Evolutionary conservation across 768 basidiomycete species (phyloP).

Genomic region (button mushroom (Agaricus bisporus)): DNA sequence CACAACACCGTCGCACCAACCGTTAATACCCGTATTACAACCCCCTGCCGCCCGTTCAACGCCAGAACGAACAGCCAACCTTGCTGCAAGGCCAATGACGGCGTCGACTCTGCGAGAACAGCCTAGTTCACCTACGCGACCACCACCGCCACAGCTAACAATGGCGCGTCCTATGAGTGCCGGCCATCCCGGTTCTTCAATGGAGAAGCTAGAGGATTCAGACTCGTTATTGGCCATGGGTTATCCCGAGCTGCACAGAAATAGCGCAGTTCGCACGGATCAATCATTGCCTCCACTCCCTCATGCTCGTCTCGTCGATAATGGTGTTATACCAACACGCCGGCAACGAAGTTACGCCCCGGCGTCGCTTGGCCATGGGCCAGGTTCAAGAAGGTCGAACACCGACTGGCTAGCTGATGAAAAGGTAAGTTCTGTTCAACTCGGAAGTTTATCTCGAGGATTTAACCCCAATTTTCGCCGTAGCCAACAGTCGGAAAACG

Average conservation of each 20-base stretch:
- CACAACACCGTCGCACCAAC: not conserved
- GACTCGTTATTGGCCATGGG: constrained; percentile 8
- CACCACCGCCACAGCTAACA: not conserved
- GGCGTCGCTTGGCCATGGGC: constrained; percentile 10
- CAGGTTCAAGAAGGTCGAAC: constrained; percentile 19
- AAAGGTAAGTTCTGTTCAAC: constrained; percentile 15
- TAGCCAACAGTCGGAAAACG: constrained; percentile 43
- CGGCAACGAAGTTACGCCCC: constrained; percentile 15
- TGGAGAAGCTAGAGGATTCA: constrained; percentile 7
- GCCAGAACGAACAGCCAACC: not conserved
- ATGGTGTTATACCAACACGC: not conserved
- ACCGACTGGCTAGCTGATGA: constrained; percentile 35
- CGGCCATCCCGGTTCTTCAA: not conserved
- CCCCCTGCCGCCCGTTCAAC: not conserved
- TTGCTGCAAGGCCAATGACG: not conserved
- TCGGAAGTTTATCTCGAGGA: not conserved
- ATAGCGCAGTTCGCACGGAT: constrained; percentile 5
- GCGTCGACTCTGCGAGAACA: not conserved
- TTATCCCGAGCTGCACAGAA: constrained; percentile 4
- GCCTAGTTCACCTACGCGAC: not conserved
- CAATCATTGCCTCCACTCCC: constrained; percentile 10
- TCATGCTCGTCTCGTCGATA: constrained; percentile 6
- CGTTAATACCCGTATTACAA: not conserved
- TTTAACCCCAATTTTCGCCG: constrained; percentile 2
- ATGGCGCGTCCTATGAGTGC: not conserved